Base-by-base conservation (phyloP, 164 flowering plant genomes). In the Amborella trichopoda region DNA sequence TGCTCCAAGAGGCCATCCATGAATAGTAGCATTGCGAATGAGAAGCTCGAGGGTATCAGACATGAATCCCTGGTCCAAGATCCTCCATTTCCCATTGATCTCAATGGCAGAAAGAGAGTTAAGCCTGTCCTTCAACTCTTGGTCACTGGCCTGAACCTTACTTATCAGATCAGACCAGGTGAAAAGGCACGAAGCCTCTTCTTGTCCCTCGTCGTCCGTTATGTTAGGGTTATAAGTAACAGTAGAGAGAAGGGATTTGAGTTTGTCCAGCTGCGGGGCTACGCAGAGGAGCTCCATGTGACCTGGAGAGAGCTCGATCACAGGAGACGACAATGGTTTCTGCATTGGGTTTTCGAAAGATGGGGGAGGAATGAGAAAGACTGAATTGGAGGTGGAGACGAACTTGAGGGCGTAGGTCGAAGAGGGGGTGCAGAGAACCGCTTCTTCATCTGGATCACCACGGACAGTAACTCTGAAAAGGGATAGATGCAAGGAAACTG, bases 51-150 rank as follows among this genome's bases (percentile, higher is more conserved):
- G 58, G 30, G 80, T 48, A 26, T 41, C 51, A 27, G 58, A 78
- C 80, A 80, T 78, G 56, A 61, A 77, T 23, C 64, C 68, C 10
- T 77, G 90, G 62, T 84, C 88, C 23, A 91, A 72, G 48, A 77
- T 54, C 50, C 99, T 73, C 94, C 93, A 91, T 59, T 66, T 74
- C 26, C 95, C 96, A 72, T 74, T 56, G 48, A 91, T 79, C 78
- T 87, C 96, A 6, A 87, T 71, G 0, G 96, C 95, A 2, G 74
- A 74, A 45, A 87, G 62, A 44, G 82, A 71, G 28, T 42, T 49
- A 41, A 91, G 50, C 18, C 77, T 95, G 36, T 53, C 62, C 54
- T 63, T 69, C 62, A 91, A 55, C 55, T 91, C 95, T 32, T 64
- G 82, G 44, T 91, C 86, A 62, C 99, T 91, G 4, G 99, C 95